phyloP scores from a whole-genome alignment of 768 basidiomycete species.

The Tulasnella sp. region DNA sequence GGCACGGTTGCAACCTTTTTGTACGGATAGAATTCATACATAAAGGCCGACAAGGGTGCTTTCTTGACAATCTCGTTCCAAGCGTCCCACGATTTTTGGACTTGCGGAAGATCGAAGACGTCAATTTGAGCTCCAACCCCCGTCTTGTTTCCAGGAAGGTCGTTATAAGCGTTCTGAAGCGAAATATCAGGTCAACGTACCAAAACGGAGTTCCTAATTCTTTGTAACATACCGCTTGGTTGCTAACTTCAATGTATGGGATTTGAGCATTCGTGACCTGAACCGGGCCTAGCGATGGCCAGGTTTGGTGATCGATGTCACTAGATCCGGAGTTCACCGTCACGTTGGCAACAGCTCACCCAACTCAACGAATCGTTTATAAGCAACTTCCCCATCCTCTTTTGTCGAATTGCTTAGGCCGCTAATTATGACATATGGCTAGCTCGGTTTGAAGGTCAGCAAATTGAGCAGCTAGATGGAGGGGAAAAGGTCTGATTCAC shows the following conservation, averaged over 20 bases:
- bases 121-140: not conserved
- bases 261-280: not conserved
- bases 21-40: constrained; percentile 23
- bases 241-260: not conserved
- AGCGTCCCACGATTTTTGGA: constrained; percentile 10
- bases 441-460: not conserved
- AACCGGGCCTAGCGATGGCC: not conserved
- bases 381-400: constrained; percentile 15
- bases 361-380: not conserved
- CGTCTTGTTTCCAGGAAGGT: constrained; percentile 13
- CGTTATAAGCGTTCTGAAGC: not conserved
- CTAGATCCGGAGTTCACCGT: too few relatives aligned
- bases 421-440: constrained; percentile 15
- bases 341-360: constrained; percentile 11
- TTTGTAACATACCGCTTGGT: not conserved
- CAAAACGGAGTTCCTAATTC: not conserved
- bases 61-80: constrained; percentile 7
- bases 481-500: not conserved
- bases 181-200: too few relatives aligned
- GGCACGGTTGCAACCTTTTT: constrained; percentile 7
- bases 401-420: not conserved
- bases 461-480: not conserved
- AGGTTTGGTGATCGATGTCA: not conserved
- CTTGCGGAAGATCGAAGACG: not conserved
- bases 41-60: not conserved